Evolutionary conservation across 2,329 filamentous ascomycete genomes (phyloP).

Genomic region (Dactylonectria estremocensis): DNA sequence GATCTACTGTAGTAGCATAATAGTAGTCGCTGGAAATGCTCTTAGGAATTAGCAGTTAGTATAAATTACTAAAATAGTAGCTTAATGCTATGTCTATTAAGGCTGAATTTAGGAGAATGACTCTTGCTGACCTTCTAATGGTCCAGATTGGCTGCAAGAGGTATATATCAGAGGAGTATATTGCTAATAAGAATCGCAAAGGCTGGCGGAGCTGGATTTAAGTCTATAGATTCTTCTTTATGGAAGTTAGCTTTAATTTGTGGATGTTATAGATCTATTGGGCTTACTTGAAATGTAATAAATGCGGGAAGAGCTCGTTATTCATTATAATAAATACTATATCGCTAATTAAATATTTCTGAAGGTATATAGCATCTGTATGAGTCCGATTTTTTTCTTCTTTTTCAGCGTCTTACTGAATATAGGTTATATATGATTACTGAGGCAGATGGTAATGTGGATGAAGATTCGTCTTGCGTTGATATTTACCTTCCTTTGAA

Average conservation of each 20-base stretch:
- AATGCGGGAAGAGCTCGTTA: background rate
- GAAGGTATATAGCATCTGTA: conserved; percentile 1
- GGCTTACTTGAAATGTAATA: conserved; percentile 1
- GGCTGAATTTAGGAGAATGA: background rate
- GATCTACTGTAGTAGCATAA: background rate
- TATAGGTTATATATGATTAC: background rate
- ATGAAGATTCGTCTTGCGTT: background rate
- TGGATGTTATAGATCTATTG: background rate
- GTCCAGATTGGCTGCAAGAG: background rate
- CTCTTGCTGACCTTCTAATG: background rate
- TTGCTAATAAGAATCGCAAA: background rate
- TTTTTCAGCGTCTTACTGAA: background rate
- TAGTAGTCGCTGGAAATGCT: background rate
- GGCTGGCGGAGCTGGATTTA: background rate
- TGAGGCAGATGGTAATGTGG: background rate
- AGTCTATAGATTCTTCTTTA: conserved; percentile 3
- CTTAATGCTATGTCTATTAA: background rate
- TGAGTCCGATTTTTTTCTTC: background rate
- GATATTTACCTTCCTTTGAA: background rate
- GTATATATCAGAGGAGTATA: background rate
- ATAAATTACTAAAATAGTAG: background rate
- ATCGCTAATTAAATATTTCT: conserved; percentile 5
- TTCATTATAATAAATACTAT: background rate
- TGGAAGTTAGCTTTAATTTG: background rate
- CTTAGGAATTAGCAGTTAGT: background rate